A percentile compares a stretch with the other conserved stretches of the same genome.
Conservation (phyloP, 23 red algal genomes). For the Chondrus crispus region DNA sequence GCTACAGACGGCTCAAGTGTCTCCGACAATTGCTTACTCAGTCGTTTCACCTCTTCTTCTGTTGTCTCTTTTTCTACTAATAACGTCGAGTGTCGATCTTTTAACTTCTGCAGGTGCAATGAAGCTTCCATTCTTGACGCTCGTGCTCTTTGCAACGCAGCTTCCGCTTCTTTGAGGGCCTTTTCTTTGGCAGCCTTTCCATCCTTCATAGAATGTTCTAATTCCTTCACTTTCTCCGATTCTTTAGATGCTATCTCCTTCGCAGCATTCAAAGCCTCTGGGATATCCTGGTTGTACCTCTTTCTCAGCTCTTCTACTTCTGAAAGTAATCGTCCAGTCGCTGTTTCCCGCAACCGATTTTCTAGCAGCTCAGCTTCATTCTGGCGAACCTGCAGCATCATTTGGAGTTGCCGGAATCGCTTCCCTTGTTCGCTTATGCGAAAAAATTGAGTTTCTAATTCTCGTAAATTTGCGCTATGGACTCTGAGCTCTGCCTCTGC, state of each 20-base stretch:
- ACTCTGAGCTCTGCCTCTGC: constrained; percentile 53
- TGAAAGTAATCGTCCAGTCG: constrained; percentile 44
- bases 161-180: constrained; percentile 36
- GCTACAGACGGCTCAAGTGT: constrained; percentile 29
- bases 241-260: constrained; percentile 16
- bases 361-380: constrained; percentile 42
- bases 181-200: constrained; percentile 32
- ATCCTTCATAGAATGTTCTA: constrained; percentile 47
- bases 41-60: constrained; percentile 36
- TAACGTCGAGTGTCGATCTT: constrained; percentile 25
- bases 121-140: background rate
- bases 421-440: background rate
- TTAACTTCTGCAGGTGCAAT: background rate
- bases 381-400: constrained; percentile 36
- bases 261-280: background rate
- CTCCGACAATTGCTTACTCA: background rate
- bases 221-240: constrained; percentile 6
- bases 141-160: constrained; percentile 14
- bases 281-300: constrained; percentile 31
- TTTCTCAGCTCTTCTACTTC: constrained; percentile 37
- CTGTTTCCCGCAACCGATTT: constrained; percentile 14
- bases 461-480: background rate
- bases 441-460: constrained; percentile 1
- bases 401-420: constrained; percentile 36
- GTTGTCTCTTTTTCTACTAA: constrained; percentile 32